A percentile compares a stretch with the other conserved stretches of the same genome.
These are phyloP conservation scores for Omphalotus guepiniiformis DNA, from an alignment of 768 basidiomycete species.

Conservation along the genomic window DNA sequence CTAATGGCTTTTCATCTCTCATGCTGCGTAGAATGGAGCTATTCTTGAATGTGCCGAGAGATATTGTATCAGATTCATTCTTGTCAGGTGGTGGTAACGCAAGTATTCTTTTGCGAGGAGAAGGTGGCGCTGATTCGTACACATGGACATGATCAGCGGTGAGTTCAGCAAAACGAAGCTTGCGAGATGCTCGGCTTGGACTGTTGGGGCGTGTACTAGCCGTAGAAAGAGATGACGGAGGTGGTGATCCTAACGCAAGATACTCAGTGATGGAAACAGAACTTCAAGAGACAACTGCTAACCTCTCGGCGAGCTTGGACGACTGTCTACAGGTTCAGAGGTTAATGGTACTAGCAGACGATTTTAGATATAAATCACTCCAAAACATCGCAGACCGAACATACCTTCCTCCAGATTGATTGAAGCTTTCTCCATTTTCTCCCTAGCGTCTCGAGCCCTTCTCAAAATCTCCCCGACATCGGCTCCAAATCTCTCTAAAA, in stretches of 20 bases:
- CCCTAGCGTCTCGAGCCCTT: constrained; percentile 47
- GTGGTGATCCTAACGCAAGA: neutral
- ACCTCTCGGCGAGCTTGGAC: neutral
- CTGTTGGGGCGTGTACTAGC: constrained; percentile 19
- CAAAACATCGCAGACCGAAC: constrained; percentile 3
- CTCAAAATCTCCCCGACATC: constrained; percentile 59
- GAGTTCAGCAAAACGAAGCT: constrained; percentile 72
- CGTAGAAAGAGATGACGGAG: neutral
- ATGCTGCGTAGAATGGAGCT: neutral
- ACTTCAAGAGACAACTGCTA: neutral
- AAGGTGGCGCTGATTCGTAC: constrained; percentile 77
- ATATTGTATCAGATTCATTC: constrained; percentile 27
- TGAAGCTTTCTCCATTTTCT: constrained; percentile 3
- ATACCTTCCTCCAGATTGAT: neutral
- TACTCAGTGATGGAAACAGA: neutral
- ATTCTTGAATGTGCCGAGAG: neutral
- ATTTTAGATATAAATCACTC: neutral
- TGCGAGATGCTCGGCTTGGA: constrained; percentile 45
- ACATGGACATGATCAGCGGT: constrained; percentile 73
- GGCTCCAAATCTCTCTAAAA: constrained; percentile 69
- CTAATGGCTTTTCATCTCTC: neutral
- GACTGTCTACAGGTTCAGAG: constrained; percentile 3
- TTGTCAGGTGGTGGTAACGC: constrained; percentile 53
- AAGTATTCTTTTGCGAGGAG: constrained; percentile 57
- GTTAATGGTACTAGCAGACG: constrained; percentile 8